Evolutionary conservation across 75 land plant genomes (phyloP).

Genomic region (Adiantum capillusveneris): DNA sequence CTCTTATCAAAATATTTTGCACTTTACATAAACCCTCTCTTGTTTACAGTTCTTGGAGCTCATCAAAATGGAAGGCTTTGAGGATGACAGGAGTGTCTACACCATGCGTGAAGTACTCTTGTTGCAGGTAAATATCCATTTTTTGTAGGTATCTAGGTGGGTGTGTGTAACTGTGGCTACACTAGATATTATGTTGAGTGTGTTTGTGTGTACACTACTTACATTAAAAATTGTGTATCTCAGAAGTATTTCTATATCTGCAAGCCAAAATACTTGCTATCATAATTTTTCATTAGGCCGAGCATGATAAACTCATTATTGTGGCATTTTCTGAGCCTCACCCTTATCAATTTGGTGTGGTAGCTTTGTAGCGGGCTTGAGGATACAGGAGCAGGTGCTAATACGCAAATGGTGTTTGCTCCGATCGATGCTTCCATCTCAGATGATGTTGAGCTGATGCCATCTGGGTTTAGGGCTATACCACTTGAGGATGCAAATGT

Average conservation of each 20-base stretch:
- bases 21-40: too few species aligned
- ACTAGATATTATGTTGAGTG: too few species aligned
- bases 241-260: too few species aligned
- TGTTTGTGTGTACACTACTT: too few species aligned
- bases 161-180: too few species aligned
- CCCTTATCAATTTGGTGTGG: background rate
- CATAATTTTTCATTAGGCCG: too few species aligned
- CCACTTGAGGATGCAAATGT: slow-evolving; percentile 5
- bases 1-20: background rate
- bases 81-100: slow-evolving; percentile 14
- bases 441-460: slow-evolving; percentile 12
- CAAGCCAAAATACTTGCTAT: too few species aligned
- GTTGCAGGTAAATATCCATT: slow-evolving; percentile 33
- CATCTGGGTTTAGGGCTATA: slow-evolving; percentile 20
- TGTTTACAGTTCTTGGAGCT: slow-evolving; percentile 6
- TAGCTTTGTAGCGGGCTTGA: slow-evolving; percentile 19
- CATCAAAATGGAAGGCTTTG: slow-evolving; percentile 4
- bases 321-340: too few species aligned
- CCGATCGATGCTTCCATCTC: slow-evolving; percentile 14
- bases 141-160: too few species aligned
- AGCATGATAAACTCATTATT: too few species aligned
- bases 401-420: slow-evolving; percentile 19
- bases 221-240: too few species aligned
- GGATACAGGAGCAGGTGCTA: slow-evolving; percentile 13
- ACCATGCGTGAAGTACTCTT: slow-evolving; percentile 17